Evolutionary conservation across 2,329 filamentous ascomycete species (phyloP).

Genomic region (Colletotrichum theobromicola): DNA sequence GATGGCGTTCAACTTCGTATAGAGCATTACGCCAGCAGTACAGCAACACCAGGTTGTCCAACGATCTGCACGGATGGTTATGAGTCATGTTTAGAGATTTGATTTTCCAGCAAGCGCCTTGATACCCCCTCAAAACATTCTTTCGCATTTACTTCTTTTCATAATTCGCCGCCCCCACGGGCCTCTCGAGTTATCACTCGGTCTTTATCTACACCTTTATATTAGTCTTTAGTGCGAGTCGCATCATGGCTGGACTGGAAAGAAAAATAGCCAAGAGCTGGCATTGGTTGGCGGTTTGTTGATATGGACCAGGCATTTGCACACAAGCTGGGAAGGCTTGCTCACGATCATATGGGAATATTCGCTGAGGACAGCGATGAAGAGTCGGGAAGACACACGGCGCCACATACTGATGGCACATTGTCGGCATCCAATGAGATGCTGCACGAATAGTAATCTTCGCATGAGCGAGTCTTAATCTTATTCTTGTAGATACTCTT

Average conservation of each 20-base stretch:
- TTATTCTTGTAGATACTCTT: constrained; percentile 1
- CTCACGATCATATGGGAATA: neutral
- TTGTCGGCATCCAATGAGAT: neutral
- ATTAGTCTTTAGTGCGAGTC: neutral
- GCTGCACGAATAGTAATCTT: neutral
- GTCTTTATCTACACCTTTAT: neutral
- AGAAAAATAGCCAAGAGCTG: neutral
- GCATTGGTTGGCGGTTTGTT: neutral
- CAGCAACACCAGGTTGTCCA: neutral
- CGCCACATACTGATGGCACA: neutral
- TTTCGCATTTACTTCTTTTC: neutral
- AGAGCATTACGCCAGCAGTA: neutral
- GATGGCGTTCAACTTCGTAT: neutral
- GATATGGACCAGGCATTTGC: neutral
- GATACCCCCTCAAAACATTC: constrained; percentile 18
- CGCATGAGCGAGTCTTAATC: constrained; percentile 1
- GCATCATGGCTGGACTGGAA: neutral
- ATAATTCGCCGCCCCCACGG: neutral
- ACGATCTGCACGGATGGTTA: neutral
- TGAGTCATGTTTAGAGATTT: constrained; percentile 22
- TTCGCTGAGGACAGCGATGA: neutral
- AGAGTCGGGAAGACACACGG: neutral
- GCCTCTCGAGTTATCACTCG: neutral
- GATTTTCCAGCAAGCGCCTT: constrained; percentile 22
- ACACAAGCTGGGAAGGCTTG: neutral